Conservation (phyloP, 2,329 filamentous ascomycete genomes). For the Trichoderma sp. region DNA sequence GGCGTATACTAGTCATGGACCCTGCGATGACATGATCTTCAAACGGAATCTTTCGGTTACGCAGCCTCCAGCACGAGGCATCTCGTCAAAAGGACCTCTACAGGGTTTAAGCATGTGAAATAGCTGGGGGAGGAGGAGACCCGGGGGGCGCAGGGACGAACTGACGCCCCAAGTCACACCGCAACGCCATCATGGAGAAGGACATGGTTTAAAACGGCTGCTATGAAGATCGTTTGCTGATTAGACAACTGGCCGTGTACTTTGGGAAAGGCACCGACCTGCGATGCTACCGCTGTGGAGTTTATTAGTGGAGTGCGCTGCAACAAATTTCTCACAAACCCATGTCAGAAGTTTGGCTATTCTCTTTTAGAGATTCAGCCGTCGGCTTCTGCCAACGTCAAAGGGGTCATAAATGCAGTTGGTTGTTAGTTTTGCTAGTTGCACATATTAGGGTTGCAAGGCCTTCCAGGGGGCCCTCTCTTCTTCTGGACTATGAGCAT, state of each 20-base stretch:
- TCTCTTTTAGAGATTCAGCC: conserved; percentile 5
- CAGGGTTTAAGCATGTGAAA: neutral
- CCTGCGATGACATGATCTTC: neutral
- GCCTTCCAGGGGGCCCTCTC: neutral
- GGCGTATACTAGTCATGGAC: neutral
- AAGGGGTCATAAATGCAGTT: neutral
- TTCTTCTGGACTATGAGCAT: neutral
- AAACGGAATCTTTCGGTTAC: neutral
- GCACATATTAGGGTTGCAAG: neutral
- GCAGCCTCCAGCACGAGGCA: neutral
- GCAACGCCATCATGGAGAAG: neutral
- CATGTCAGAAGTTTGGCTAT: neutral
- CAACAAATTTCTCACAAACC: conserved; percentile 18
- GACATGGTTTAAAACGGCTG: neutral
- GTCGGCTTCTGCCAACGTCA: neutral
- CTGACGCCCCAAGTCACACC: neutral
- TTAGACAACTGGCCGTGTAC: conserved; percentile 4
- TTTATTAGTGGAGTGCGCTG: conserved; percentile 5
- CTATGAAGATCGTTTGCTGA: conserved; percentile 12
- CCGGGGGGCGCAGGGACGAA: neutral
- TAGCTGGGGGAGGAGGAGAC: neutral
- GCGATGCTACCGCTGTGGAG: conserved; percentile 18
- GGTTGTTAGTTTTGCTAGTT: neutral
- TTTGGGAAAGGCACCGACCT: conserved; percentile 3
- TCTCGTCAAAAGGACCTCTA: neutral